Evolutionary conservation across 345 rosid species (phyloP).

Genomic region (Eucalyptus marginata): DNA sequence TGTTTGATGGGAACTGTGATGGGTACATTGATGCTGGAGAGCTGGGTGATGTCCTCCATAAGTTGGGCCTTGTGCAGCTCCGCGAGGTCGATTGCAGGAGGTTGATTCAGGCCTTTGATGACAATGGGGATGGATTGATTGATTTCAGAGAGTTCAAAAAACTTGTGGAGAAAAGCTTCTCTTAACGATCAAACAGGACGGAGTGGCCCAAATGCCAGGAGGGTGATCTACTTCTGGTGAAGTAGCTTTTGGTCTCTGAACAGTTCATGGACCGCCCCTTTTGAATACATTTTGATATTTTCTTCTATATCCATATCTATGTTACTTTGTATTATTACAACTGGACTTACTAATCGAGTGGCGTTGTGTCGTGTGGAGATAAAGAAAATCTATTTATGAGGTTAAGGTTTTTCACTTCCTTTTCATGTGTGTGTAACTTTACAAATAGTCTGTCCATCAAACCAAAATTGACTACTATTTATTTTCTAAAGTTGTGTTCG

Average conservation of each 20-base stretch:
- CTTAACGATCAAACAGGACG: background rate
- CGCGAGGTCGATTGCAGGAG: conserved; percentile 41
- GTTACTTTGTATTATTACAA: background rate
- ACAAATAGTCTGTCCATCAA: too few species aligned
- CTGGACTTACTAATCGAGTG: background rate
- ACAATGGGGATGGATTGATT: conserved; percentile 36
- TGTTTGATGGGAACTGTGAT: conserved; percentile 53
- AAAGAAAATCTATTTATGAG: too few species aligned
- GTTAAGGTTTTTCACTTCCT: background rate
- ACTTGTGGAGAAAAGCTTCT: conserved; percentile 31
- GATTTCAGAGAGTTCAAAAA: conserved; percentile 39
- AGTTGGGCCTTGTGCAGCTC: conserved; percentile 18
- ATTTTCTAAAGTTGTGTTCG: background rate
- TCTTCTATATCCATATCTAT: background rate
- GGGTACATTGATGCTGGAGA: conserved; percentile 58
- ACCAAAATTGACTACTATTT: background rate
- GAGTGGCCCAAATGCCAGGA: background rate
- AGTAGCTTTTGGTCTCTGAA: background rate
- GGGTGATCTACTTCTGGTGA: background rate
- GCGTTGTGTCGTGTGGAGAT: too few species aligned
- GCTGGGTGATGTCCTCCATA: conserved; percentile 18
- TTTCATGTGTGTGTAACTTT: background rate
- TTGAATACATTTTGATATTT: background rate
- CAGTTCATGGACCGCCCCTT: background rate
- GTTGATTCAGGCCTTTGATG: conserved; percentile 43